Evolutionary conservation across 345 rosid species (phyloP).

Genomic region (Cochlearia excelsa): DNA sequence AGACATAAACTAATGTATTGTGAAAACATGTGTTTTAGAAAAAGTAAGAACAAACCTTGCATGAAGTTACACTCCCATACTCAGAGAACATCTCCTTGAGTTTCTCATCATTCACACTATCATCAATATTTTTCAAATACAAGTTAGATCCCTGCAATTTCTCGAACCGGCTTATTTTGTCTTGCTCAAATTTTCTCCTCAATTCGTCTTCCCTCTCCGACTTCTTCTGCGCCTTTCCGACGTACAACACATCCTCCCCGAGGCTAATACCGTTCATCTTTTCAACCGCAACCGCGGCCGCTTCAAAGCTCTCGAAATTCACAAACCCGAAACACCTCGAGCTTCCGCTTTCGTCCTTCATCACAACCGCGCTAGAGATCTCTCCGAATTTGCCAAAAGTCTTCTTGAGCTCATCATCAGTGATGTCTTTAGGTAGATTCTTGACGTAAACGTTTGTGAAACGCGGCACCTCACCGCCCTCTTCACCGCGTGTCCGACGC

Average conservation of each 20-base stretch:
- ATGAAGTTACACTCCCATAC: constrained; percentile 60
- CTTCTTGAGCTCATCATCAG: constrained; percentile 60
- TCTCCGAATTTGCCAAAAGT: constrained; percentile 50
- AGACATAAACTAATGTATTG: neutral
- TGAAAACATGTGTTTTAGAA: neutral
- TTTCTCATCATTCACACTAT: constrained; percentile 52
- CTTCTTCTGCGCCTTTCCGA: constrained; percentile 73
- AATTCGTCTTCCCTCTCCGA: constrained; percentile 62
- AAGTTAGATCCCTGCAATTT: constrained; percentile 59
- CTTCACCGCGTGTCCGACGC: constrained; percentile 39
- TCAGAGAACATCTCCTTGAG: constrained; percentile 61
- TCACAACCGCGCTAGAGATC: constrained; percentile 58
- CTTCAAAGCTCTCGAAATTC: constrained; percentile 56
- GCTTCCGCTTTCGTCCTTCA: constrained; percentile 57
- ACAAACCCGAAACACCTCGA: constrained; percentile 76
- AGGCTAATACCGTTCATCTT: constrained; percentile 53
- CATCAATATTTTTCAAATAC: constrained; percentile 69
- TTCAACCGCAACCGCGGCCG: constrained; percentile 57
- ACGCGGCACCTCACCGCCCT: constrained; percentile 33
- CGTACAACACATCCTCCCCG: constrained; percentile 57
- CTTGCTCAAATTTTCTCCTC: constrained; percentile 60
- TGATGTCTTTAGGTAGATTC: constrained; percentile 53
- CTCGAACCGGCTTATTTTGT: constrained; percentile 48
- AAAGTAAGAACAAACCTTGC: constrained; percentile 48
- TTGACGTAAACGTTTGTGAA: constrained; percentile 65